phyloP scores from a whole-genome alignment of 306 rosid species.

The Lathyrus sativus region DNA sequence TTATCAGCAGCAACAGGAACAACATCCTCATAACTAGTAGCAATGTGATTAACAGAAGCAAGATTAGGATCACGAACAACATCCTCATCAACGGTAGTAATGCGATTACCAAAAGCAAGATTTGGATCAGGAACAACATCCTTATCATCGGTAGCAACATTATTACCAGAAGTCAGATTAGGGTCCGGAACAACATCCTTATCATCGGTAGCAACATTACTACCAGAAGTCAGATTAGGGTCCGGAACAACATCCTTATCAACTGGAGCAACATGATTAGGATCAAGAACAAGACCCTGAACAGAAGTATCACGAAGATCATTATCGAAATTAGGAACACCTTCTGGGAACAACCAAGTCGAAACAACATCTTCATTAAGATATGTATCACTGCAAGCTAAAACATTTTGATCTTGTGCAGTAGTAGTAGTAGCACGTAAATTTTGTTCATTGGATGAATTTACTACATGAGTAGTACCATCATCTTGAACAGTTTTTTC shows the following conservation, averaged over 20 bases:
- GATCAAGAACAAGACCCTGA: neutral
- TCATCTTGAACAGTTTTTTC: neutral
- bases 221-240: neutral
- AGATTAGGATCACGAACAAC: neutral
- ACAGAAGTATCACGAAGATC: neutral
- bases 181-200: neutral
- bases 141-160: neutral
- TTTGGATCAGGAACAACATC: too few relatives aligned
- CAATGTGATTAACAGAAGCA: neutral
- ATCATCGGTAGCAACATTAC: neutral
- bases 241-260: neutral
- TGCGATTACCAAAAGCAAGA: neutral
- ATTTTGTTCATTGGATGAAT: too few relatives aligned
- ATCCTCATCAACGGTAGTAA: neutral
- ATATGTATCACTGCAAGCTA: neutral
- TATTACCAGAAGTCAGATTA: neutral
- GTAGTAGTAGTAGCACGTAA: too few relatives aligned
- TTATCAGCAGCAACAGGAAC: conserved; percentile 2
- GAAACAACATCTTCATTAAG: too few relatives aligned
- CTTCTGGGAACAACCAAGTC: too few relatives aligned
- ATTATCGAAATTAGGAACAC: too few relatives aligned
- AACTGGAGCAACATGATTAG: neutral
- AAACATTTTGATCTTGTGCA: neutral
- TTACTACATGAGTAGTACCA: neutral
- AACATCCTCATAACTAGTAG: neutral